Conservation (phyloP, 768 basidiomycete species). For the Trametes cingulata region DNA sequence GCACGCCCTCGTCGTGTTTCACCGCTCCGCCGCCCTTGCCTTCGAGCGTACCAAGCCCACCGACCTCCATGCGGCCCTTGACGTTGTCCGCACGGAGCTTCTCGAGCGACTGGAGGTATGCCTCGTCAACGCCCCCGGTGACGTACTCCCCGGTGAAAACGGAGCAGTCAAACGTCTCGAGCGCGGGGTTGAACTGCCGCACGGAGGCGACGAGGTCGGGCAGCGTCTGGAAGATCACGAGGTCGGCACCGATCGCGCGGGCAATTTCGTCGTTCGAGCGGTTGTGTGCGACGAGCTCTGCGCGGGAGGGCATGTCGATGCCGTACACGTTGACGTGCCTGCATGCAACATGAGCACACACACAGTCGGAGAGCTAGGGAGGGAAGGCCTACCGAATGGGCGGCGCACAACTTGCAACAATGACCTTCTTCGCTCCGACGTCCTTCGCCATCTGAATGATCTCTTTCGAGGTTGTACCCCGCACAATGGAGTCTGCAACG, state of each 20-base stretch:
- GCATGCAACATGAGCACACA: background rate
- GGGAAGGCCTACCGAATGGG: conserved; percentile 71
- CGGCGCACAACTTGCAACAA: conserved; percentile 95
- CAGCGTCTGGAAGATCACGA: conserved; percentile 94
- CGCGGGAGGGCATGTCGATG: conserved; percentile 98
- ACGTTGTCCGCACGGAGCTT: conserved; percentile 78
- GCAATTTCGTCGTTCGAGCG: conserved; percentile 75
- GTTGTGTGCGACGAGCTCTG: conserved; percentile 86
- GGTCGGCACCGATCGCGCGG: conserved; percentile 85
- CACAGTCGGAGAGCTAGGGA: conserved; percentile 6
- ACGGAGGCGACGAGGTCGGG: conserved; percentile 86
- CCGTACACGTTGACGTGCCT: conserved; percentile 96
- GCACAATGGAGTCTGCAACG: conserved; percentile 88
- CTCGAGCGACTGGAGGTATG: conserved; percentile 77
- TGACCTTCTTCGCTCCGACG: conserved; percentile 94
- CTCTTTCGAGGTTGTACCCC: conserved; percentile 97
- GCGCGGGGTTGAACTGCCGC: conserved; percentile 75
- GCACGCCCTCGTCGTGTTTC: conserved; percentile 22
- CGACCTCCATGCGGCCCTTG: conserved; percentile 42
- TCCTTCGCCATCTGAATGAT: conserved; percentile 99
- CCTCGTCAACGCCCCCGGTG: conserved; percentile 87
- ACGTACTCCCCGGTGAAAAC: conserved; percentile 98
- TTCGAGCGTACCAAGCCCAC: conserved; percentile 33
- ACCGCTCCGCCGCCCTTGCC: conserved; percentile 18
- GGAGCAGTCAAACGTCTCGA: conserved; percentile 89